Base-by-base conservation (phyloP, 805 yeast genomes). In the Wickerhamomyces hampshirensis region DNA sequence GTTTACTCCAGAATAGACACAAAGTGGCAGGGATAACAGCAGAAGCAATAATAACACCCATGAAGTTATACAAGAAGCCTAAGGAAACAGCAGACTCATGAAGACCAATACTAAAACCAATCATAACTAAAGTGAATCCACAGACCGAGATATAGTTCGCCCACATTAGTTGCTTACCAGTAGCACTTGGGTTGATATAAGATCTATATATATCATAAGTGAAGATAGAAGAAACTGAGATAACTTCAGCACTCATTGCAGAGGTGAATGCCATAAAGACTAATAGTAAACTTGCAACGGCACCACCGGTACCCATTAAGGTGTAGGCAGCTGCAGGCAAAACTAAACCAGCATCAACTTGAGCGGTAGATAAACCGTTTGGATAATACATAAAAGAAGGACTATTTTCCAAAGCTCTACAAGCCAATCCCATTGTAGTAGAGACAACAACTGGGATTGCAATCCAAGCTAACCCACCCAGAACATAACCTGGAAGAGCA, bases 191-290 rank as follows among this genome's bases (percentile, higher is more conserved):
- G 53, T 85, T 77, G 51, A 87, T 63, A 62, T 88, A 87, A 18
- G 78, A 73, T 62, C 85, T 77, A 75, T 82, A 88, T 43, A 88
- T 69, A 62, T 88, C 96, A 50, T 85, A 88, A 30, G 95, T 84
- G 66, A 78, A 74, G 42, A 88, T 76, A 2, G 95, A 81, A 4
- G 95, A 83, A 14, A 85, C 89, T 3, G 96, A 83, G 55, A 88
- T 84, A 52, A 88, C 73, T 60, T 88, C 96, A 26, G 96, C 91
- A 23, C 95, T 84, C 73, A 85, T 77, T 18, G 96, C 95, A 32
- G 94, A 83, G 0, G 96, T 88, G 29, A 84, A 91, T 18, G 96
- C 95, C 89, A 86, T 84, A 60, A 88, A 88, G 9, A 87, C 75
- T 68, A 88, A 63, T 23, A 88, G 58, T 44, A 88, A 69, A 8